These are phyloP conservation scores for Sarocladium brachiariae DNA, from an alignment of 2,329 filamentous ascomycete species.

Conservation along the genomic window DNA sequence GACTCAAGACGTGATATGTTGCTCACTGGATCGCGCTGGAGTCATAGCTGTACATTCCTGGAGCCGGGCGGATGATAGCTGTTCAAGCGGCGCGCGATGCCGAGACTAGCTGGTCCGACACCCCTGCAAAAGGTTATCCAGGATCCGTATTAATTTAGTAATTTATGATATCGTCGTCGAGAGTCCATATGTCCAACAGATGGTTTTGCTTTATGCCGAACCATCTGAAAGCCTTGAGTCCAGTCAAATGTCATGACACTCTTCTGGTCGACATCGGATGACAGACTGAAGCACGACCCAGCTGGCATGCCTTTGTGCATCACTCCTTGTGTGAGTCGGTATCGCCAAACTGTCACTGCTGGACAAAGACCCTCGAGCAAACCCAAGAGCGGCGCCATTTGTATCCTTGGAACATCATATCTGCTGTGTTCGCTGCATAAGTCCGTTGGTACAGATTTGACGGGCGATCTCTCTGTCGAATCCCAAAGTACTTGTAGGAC, in stretches of 20 bases:
- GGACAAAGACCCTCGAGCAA: background rate
- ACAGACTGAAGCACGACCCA: no score
- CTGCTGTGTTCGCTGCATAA: background rate
- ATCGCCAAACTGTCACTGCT: no score
- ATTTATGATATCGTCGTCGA: no score
- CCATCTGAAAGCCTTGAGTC: no score
- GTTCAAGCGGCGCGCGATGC: conserved; percentile 2
- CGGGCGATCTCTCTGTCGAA: conserved; percentile 2
- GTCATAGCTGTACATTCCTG: background rate
- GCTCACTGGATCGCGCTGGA: background rate
- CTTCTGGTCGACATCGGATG: no score
- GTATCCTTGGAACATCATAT: background rate
- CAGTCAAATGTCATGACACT: no score
- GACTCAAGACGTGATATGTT: background rate
- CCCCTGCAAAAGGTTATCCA: background rate
- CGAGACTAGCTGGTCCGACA: conserved; percentile 8
- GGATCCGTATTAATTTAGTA: background rate
- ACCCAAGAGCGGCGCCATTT: background rate
- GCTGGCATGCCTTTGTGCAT: no score
- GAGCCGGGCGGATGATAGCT: background rate
- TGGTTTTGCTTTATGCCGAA: no score
- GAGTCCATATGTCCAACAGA: no score
- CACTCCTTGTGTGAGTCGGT: no score
- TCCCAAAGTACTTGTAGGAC: background rate
- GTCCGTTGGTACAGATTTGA: conserved; percentile 6